Evolutionary conservation across 768 basidiomycete genomes (phyloP).

Genomic region (Leccinellum rugosiceps): DNA sequence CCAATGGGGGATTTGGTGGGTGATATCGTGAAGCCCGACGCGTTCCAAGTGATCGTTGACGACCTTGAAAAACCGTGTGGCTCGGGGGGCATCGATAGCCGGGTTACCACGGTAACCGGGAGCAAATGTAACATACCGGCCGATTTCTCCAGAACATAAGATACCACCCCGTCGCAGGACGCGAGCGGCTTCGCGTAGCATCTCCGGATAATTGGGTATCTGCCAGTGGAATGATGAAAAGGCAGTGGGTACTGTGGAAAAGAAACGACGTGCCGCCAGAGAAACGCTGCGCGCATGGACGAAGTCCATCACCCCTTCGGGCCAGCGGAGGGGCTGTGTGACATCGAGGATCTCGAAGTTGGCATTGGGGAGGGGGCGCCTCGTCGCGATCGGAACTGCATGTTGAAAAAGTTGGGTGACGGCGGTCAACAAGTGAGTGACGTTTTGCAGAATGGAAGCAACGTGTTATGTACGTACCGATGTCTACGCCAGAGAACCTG

Average conservation of each 20-base stretch:
- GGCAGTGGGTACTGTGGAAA: constrained; percentile 1
- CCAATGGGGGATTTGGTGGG: constrained; percentile 35
- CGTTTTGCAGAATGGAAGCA: constrained; percentile 8
- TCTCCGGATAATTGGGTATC: constrained; percentile 51
- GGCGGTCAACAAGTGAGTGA: constrained; percentile 8
- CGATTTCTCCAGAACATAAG: constrained; percentile 65
- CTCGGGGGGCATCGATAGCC: constrained; percentile 23
- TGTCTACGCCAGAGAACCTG: constrained; percentile 68
- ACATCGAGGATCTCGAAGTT: constrained; percentile 67
- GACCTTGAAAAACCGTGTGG: constrained; percentile 34
- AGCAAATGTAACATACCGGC: constrained; percentile 39
- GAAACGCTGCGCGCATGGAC: constrained; percentile 61
- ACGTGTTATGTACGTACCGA: constrained; percentile 48
- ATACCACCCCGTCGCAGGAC: constrained; percentile 70
- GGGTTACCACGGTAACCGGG: constrained; percentile 28
- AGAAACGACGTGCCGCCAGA: constrained; percentile 52
- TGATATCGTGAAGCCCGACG: constrained; percentile 39
- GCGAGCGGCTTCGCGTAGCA: constrained; percentile 59
- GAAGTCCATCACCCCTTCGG: constrained; percentile 55
- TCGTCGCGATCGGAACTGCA: constrained; percentile 69
- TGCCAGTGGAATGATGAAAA: constrained; percentile 29
- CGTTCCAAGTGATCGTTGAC: constrained; percentile 40
- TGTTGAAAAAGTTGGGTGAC: constrained; percentile 4
- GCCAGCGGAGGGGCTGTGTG: constrained; percentile 49
- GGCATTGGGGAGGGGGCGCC: constrained; percentile 58